Evolutionary conservation across 495 filamentous ascomycete genomes (phyloP), one percentile per base, ranked within the genome.

Genomic region (Penicillium bovifimosum): DNA sequence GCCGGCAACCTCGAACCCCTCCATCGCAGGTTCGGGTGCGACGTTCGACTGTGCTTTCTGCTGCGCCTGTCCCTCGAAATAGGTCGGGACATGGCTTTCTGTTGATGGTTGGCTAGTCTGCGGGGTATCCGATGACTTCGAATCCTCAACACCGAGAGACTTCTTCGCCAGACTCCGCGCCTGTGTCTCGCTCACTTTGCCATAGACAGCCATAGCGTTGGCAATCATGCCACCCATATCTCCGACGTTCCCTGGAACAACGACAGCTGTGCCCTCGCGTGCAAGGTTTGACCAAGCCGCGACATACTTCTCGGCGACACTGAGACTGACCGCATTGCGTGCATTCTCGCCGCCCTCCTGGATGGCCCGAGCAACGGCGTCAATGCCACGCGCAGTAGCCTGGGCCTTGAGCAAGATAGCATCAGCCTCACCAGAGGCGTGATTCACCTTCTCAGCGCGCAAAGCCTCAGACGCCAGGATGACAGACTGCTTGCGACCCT

Each of bases 181-280:
- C 75, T 96, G 95, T n/a, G 82, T 80, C 51, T 91, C 81, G 54
- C 81, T 90, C 39, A 98, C 88, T 66, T 95, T 96, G 28, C 93
- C 90, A 70, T 96, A 98, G 27, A 98, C 90, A 27, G 89, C 86
- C 80, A 98, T 85, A 5, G 91, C 93, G 31, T 86, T 95, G 24
- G 95, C 90, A 73, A 98, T 96, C 95, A 98, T 96, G 28, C 90
- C 85, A 18, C 88, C 86, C 47, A 98, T 86, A 67, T 98, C 93
- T n/a, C 95, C 93, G 32, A 97, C 87, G 68, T 98, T 96, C 0
- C 95, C 93, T 1, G 93, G 93, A 8, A 98, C 91, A 28, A 98
- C 87, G 18, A 97, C 86, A 2, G 90, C 84, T 9, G 93, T 98
- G 52, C 91, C 88, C 75, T 97, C 89, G 69, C 90, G 91, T 32